A percentile compares a stretch with the other conserved stretches of the same genome.
These are phyloP conservation scores for Sordaria brevicollis DNA, from an alignment of 495 filamentous ascomycete genomes.

Conservation along the genomic window DNA sequence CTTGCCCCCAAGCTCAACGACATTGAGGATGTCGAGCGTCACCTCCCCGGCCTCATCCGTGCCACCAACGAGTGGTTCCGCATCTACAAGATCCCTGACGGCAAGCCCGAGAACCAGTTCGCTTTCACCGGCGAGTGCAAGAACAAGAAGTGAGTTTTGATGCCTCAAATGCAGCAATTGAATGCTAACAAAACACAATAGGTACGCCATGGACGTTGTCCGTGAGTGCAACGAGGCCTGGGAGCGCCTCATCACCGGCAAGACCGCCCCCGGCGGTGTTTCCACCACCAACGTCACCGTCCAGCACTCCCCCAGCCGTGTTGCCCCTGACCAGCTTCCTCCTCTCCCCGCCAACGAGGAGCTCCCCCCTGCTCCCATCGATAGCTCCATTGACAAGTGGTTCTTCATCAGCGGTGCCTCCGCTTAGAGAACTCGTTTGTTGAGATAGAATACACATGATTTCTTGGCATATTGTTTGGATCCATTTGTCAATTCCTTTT, in stretches of 20 bases:
- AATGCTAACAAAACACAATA: conserved; percentile 26
- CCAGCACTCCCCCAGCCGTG: conserved; percentile 54
- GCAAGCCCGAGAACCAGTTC: conserved; percentile 99
- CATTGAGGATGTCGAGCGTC: conserved; percentile 97
- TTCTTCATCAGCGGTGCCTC: conserved; percentile 99
- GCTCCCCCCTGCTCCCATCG: conserved; percentile 75
- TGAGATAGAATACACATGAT: background rate
- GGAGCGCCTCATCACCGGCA: conserved; percentile 90
- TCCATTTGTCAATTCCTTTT: background rate
- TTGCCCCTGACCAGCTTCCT: conserved; percentile 52
- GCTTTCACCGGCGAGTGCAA: conserved; percentile 99
- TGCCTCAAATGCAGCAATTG: background rate
- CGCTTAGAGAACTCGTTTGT: conserved; percentile 38
- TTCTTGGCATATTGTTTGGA: background rate
- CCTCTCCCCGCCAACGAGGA: conserved; percentile 68
- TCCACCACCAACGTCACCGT: conserved; percentile 73
- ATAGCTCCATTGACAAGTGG: conserved; percentile 98
- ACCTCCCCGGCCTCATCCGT: conserved; percentile 89
- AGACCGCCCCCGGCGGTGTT: conserved; percentile 63
- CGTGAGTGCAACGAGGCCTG: conserved; percentile 94
- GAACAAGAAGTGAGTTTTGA: conserved; percentile 74
- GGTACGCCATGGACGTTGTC: conserved; percentile 88
- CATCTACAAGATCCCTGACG: conserved; percentile 99
- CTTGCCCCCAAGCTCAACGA: conserved; percentile 94
- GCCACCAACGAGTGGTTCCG: conserved; percentile 99